Evolutionary conservation across 1,284 basidiomycete species (phyloP).

Genomic region (Stygiomarasmius scandens): DNA sequence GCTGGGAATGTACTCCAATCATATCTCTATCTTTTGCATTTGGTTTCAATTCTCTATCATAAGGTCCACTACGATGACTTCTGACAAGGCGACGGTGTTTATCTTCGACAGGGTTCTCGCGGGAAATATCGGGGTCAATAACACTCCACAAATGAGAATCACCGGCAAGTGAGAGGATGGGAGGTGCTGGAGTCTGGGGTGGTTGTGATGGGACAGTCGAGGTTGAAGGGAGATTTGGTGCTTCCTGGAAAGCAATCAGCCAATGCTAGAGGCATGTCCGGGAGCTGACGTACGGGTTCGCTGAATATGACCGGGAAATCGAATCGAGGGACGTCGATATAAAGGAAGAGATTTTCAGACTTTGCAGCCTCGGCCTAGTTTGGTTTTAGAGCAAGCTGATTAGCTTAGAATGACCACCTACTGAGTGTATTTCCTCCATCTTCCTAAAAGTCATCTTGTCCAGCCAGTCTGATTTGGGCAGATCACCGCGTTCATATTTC

Average conservation of each 20-base stretch:
- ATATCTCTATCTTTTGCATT: constrained; percentile 95
- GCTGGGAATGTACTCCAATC: constrained; percentile 68
- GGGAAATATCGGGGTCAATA: constrained; percentile 86
- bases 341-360: constrained; percentile 89
- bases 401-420: constrained; percentile 38
- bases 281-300: constrained; percentile 64
- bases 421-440: constrained; percentile 92
- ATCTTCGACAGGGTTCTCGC: constrained; percentile 96
- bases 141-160: constrained; percentile 87
- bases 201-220: constrained; percentile 28
- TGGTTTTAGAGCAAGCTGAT: neutral
- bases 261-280: neutral
- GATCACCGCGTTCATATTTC: constrained; percentile 92
- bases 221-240: constrained; percentile 39
- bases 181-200: constrained; percentile 42
- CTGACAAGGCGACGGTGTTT: constrained; percentile 95
- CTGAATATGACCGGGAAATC: constrained; percentile 98
- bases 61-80: constrained; percentile 91
- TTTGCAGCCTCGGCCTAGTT: constrained; percentile 82
- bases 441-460: constrained; percentile 91
- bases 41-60: constrained; percentile 95
- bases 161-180: constrained; percentile 49
- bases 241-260: constrained; percentile 30
- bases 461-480: constrained; percentile 95
- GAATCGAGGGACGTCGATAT: constrained; percentile 95